Conservation (phyloP, 352 stramenopile species). For the Globisporangium cystogenes region DNA sequence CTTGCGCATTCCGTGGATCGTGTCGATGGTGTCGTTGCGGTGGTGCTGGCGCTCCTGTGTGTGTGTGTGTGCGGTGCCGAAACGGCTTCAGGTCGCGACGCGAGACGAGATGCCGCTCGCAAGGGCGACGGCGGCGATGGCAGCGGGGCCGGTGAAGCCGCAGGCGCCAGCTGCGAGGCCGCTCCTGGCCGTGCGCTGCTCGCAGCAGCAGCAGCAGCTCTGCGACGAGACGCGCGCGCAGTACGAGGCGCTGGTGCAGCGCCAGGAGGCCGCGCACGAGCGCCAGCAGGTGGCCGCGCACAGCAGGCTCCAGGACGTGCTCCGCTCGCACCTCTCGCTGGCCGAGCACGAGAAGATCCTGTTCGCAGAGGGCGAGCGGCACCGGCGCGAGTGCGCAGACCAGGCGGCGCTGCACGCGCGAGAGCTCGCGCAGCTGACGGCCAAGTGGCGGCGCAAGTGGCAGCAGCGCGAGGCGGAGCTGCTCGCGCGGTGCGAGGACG, state of each 20-base stretch:
- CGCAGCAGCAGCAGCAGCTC: slow-evolving; percentile 21
- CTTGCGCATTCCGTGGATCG: not conserved
- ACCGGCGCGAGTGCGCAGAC: slow-evolving; percentile 20
- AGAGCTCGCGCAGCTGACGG: slow-evolving; percentile 20
- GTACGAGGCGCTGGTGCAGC: slow-evolving; percentile 43
- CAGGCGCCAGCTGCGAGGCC: too few relatives aligned
- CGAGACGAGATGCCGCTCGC: slow-evolving; percentile 2
- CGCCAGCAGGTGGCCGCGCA: slow-evolving; percentile 33
- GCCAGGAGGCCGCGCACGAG: slow-evolving; percentile 36
- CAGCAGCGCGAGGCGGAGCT: slow-evolving; percentile 18
- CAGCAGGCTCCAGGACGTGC: slow-evolving; percentile 32
- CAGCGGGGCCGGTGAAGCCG: too few relatives aligned
- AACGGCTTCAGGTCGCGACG: not conserved
- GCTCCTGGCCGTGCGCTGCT: too few relatives aligned
- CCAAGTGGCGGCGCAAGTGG: slow-evolving; percentile 23
- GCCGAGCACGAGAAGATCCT: slow-evolving; percentile 45
- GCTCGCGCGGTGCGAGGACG: slow-evolving; percentile 12
- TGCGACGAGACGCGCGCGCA: slow-evolving; percentile 51
- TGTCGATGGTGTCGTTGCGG: too few relatives aligned
- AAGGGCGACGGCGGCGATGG: not conserved
- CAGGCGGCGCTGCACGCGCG: slow-evolving; percentile 16
- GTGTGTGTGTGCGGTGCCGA: not conserved
- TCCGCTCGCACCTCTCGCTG: slow-evolving; percentile 43
- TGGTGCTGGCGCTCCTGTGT: not conserved
- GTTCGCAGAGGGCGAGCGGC: slow-evolving; percentile 11